A percentile compares a stretch with the other conserved stretches of the same genome.
These are phyloP conservation scores for Avicennia marina DNA, from an alignment of 257 asterid genomes.

Conservation along the genomic window DNA sequence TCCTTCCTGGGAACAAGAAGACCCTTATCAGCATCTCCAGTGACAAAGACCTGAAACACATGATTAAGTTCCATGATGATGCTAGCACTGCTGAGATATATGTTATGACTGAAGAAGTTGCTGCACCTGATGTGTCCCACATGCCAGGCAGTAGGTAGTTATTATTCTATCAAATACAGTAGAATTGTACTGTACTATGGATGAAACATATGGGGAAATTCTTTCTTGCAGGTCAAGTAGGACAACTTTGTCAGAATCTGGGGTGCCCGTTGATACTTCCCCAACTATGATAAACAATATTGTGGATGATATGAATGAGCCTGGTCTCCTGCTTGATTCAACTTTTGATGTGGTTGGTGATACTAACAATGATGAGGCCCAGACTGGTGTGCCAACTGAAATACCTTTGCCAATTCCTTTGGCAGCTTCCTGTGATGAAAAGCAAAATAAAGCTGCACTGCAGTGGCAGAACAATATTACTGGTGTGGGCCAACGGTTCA, in stretches of 20 bases:
- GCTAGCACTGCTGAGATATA: conserved; percentile 72
- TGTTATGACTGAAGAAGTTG: conserved; percentile 67
- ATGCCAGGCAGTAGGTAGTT: conserved; percentile 96
- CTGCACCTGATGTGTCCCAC: conserved; percentile 67
- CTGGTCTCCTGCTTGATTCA: conserved; percentile 50
- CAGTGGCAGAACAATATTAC: conserved; percentile 90
- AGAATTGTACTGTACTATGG: conserved; percentile 16
- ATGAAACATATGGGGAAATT: conserved; percentile 25
- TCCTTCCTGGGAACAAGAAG: conserved; percentile 91
- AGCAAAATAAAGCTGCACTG: conserved; percentile 72
- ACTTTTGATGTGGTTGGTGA: conserved; percentile 76
- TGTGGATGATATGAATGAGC: conserved; percentile 60
- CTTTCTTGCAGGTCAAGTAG: conserved; percentile 82
- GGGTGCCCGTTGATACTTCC: conserved; percentile 51
- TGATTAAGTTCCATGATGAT: conserved; percentile 74
- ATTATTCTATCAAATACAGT: conserved; percentile 21
- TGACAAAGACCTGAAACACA: conserved; percentile 85
- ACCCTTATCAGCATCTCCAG: conserved; percentile 86
- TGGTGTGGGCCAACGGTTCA: conserved; percentile 96
- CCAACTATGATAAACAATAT: conserved; percentile 48
- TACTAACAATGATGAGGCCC: conserved; percentile 45
- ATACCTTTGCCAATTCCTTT: conserved; percentile 48
- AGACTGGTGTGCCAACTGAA: conserved; percentile 43
- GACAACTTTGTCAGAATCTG: conserved; percentile 83
- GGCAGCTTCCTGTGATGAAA: conserved; percentile 49